phyloP scores from a whole-genome alignment of 2,329 filamentous ascomycete species.

The Aspergillus oerlinghausenensis region DNA sequence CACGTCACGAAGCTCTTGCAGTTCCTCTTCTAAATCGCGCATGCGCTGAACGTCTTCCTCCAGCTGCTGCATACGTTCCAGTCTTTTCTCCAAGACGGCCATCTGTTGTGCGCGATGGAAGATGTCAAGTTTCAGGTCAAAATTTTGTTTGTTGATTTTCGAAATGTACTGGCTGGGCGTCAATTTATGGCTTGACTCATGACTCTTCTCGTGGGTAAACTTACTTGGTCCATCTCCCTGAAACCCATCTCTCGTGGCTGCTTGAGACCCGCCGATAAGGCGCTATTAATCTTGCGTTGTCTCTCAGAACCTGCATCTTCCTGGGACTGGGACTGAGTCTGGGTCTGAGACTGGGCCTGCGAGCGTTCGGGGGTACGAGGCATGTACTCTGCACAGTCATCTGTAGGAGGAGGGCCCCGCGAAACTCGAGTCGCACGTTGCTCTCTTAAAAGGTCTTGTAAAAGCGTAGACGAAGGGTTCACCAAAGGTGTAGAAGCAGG shows the following conservation, averaged over 20 bases:
- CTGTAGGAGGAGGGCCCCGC: slow-evolving; percentile 18
- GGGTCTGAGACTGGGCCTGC: slow-evolving; percentile 14
- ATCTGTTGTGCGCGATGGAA: slow-evolving; percentile 39
- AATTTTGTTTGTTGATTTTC: slow-evolving; percentile 41
- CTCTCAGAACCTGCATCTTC: slow-evolving; percentile 34
- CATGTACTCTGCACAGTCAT: slow-evolving; percentile 19
- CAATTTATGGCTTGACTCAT: slow-evolving; percentile 4
- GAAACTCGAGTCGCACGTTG: slow-evolving; percentile 36
- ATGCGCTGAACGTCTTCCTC: slow-evolving; percentile 32
- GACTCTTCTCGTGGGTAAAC: slow-evolving; percentile 8
- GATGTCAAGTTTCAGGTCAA: slow-evolving; percentile 41
- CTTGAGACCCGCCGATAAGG: slow-evolving; percentile 26
- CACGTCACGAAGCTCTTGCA: slow-evolving; percentile 33
- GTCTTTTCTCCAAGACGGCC: slow-evolving; percentile 30
- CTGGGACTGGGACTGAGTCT: slow-evolving; percentile 21
- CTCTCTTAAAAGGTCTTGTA: slow-evolving; percentile 40
- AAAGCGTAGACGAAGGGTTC: slow-evolving; percentile 36
- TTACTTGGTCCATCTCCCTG: slow-evolving; percentile 40
- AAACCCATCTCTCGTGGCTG: slow-evolving; percentile 40
- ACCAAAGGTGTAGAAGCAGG: slow-evolving; percentile 28
- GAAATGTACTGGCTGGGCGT: slow-evolving; percentile 36
- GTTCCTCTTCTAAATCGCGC: slow-evolving; percentile 28
- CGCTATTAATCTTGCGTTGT: slow-evolving; percentile 27
- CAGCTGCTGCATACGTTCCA: slow-evolving; percentile 34
- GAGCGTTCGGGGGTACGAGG: slow-evolving; percentile 23